phyloP scores from a whole-genome alignment of 2,329 filamentous ascomycete genomes.

The Hypoxylon sp. region DNA sequence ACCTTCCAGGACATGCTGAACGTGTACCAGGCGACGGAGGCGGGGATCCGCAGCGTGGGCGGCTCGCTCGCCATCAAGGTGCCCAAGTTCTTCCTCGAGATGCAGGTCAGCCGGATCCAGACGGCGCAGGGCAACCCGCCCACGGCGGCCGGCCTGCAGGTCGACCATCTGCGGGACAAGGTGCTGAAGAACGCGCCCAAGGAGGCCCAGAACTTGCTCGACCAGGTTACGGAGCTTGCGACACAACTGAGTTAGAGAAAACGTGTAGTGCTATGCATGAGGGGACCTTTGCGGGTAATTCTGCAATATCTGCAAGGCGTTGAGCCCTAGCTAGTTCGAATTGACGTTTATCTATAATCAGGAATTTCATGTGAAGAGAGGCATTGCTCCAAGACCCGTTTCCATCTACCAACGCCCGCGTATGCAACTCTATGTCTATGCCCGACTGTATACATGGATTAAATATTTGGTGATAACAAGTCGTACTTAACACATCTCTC shows the following conservation, averaged over 20 bases:
- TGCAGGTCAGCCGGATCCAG: constrained; percentile 72
- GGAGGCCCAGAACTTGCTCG: constrained; percentile 64
- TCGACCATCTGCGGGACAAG: constrained; percentile 71
- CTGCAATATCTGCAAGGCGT: constrained; percentile 3
- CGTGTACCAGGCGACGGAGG: constrained; percentile 72
- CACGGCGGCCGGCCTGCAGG: constrained; percentile 65
- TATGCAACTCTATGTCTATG: constrained; percentile 39
- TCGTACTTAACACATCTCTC: constrained; percentile 94
- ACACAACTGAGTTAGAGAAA: constrained; percentile 39
- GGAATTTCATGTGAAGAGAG: constrained; percentile 28
- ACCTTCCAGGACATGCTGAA: constrained; percentile 68
- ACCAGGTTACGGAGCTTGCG: constrained; percentile 62
- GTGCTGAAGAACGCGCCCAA: constrained; percentile 68
- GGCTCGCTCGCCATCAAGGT: constrained; percentile 71
- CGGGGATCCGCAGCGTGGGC: constrained; percentile 67
- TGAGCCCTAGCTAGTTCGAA: constrained; percentile 15
- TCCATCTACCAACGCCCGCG: constrained; percentile 44
- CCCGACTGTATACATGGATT: constrained; percentile 42
- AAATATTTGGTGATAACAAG: constrained; percentile 88
- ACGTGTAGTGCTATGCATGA: not conserved
- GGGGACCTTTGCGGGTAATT: not conserved
- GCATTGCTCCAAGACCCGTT: constrained; percentile 20
- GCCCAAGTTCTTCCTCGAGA: constrained; percentile 74
- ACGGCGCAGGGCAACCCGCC: constrained; percentile 71
- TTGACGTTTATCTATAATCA: constrained; percentile 34